These are phyloP conservation scores for Clavispora phyllophila DNA, from an alignment of 805 yeast species.

Conservation along the genomic window DNA sequence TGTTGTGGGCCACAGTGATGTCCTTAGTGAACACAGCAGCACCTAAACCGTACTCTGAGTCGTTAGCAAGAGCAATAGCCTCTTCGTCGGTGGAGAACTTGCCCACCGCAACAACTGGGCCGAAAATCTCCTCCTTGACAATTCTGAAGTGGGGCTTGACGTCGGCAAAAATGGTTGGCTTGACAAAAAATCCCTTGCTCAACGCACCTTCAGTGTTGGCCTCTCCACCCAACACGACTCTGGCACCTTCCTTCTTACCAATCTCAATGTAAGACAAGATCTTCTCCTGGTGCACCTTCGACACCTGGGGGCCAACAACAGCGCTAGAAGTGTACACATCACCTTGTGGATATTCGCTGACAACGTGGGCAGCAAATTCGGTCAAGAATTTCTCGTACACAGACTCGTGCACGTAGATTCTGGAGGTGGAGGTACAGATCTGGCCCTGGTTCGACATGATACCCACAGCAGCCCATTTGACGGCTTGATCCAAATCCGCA, in stretches of 20 bases:
- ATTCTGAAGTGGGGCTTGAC: constrained; percentile 61
- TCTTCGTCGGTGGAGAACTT: constrained; percentile 65
- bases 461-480: constrained; percentile 64
- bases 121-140: constrained; percentile 79
- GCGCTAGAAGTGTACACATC: constrained; percentile 43
- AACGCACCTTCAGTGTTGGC: constrained; percentile 33
- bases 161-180: constrained; percentile 74
- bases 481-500: constrained; percentile 61
- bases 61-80: constrained; percentile 65
- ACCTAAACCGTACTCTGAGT: constrained; percentile 73
- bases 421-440: constrained; percentile 63
- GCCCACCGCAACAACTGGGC: constrained; percentile 73
- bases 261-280: constrained; percentile 39
- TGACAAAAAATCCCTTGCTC: constrained; percentile 57
- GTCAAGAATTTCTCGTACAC: constrained; percentile 51
- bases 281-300: constrained; percentile 52
- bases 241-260: constrained; percentile 43
- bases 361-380: constrained; percentile 41
- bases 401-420: constrained; percentile 53
- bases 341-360: constrained; percentile 50
- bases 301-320: constrained; percentile 60
- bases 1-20: constrained; percentile 57
- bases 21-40: constrained; percentile 75
- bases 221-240: constrained; percentile 38
- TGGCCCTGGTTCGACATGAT: constrained; percentile 64